Evolutionary conservation across 1,139 yeast species (phyloP).

Genomic region (Casaregolazyma suthepensis): DNA sequence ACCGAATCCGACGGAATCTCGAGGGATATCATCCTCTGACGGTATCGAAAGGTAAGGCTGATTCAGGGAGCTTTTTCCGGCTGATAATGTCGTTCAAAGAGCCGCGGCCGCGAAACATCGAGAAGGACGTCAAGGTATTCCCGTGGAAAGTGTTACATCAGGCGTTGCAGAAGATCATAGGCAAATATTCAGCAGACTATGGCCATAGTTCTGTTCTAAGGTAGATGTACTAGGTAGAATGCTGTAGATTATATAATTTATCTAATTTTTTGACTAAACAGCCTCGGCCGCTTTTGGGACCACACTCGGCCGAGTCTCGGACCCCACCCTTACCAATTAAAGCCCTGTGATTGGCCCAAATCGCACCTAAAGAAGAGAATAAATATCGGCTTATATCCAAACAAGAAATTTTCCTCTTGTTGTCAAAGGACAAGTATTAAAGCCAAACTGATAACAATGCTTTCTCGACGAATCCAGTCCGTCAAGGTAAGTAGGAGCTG

Average conservation of each 20-base stretch:
- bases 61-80: constrained; percentile 46
- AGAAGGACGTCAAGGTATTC: constrained; percentile 66
- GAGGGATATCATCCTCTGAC: constrained; percentile 63
- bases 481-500: constrained; percentile 5
- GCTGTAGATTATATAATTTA: neutral
- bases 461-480: constrained; percentile 10
- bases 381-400: neutral
- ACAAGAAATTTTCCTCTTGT: neutral
- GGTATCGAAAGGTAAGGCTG: constrained; percentile 45
- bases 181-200: constrained; percentile 46
- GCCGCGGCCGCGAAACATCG: constrained; percentile 68
- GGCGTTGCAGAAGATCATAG: constrained; percentile 56
- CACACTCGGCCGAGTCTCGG: neutral
- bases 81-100: constrained; percentile 57
- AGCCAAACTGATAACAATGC: constrained; percentile 8
- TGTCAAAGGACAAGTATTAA: neutral
- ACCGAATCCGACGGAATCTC: constrained; percentile 60
- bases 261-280: neutral
- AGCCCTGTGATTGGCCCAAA: neutral
- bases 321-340: neutral
- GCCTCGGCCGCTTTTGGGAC: neutral
- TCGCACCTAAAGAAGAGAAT: neutral
- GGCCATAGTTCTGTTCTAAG: neutral
- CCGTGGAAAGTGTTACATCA: constrained; percentile 50
- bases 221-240: neutral